Base-by-base conservation (phyloP, 2,329 filamentous ascomycete genomes). In the Aureobasidium sp. region DNA sequence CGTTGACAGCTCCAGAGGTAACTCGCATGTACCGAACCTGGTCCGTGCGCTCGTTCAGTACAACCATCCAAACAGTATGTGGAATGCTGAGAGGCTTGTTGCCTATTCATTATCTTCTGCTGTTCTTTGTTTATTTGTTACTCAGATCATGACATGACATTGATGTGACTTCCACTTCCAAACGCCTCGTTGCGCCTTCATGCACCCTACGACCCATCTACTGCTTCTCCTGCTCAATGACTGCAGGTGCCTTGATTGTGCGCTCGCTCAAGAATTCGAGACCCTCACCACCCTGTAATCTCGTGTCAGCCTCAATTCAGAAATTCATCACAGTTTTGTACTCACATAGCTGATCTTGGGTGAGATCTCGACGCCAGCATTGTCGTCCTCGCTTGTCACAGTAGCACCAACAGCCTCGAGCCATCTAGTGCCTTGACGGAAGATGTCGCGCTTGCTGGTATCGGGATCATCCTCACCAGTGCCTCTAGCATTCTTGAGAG, bases 271-370 rank as follows among this genome's bases (percentile, higher is more conserved):
- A 75, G 73, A 85, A 86, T 45, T 82, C 83, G 64, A 86, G 76
- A 32, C 83, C 84, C 73, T 87, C 85, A 61, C 85, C 85, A 58
- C 79, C 81, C 82, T 85, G 64, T 41, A 63, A 11, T 8, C n/a
- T 4, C 9, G 27, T 42, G 27, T 59, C 50, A 59, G 57, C 45
- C 9, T 34, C 10, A 29, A 21, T 3, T 32, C n/a, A 3, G 3
- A 13, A 10, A 32, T 14, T 39, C 59, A 44, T 50, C 41, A 58
- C 2, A 25, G 8, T 21, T 16, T 21, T 55, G 27, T 54, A 59
- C 90, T 85, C 85, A 95, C 91, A 73, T 99, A 99, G 83, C 91
- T 97, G 73, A 95, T 88, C 69, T 96, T 79, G 41, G 94, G 94
- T 59, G 91, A 96, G 21, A 99, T 85, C 75, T 99, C 94, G 39